A percentile compares a stretch with the other conserved stretches of the same genome.
These are phyloP conservation scores for Pyrrhoderma lamaoense DNA, from an alignment of 1,284 basidiomycete species.

Conservation along the genomic window DNA sequence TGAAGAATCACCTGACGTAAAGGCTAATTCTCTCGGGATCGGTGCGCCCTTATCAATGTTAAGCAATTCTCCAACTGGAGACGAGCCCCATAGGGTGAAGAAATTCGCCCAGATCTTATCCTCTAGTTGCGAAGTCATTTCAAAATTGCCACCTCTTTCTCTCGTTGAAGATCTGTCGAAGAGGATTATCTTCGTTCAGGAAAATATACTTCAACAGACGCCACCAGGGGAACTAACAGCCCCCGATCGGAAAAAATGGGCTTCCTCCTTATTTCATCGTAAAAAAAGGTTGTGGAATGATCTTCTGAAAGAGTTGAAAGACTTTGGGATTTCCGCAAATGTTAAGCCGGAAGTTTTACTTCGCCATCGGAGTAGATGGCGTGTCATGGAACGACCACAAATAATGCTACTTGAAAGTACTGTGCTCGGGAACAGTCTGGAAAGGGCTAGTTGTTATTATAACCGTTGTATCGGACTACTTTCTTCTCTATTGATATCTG, in stretches of 20 bases:
- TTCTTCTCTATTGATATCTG: slow-evolving; percentile 57
- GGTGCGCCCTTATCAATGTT: too few species aligned
- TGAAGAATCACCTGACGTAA: neutral
- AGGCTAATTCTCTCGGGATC: too few species aligned
- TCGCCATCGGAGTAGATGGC: slow-evolving; percentile 54
- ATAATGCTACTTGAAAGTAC: slow-evolving; percentile 25
- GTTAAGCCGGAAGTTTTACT: slow-evolving; percentile 67
- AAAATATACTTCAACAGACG: slow-evolving; percentile 50
- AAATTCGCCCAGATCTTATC: slow-evolving; percentile 42
- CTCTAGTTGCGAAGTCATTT: slow-evolving; percentile 35
- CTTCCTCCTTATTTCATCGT: slow-evolving; percentile 64
- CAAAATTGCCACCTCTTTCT: slow-evolving; percentile 32
- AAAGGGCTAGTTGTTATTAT: slow-evolving; percentile 62
- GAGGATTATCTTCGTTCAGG: slow-evolving; percentile 70
- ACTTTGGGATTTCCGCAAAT: slow-evolving; percentile 68
- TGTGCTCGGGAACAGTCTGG: slow-evolving; percentile 21
- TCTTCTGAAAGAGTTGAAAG: slow-evolving; percentile 83
- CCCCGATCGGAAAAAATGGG: slow-evolving; percentile 66
- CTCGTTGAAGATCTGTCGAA: slow-evolving; percentile 58
- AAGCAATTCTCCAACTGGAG: too few species aligned
- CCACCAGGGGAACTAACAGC: slow-evolving; percentile 45
- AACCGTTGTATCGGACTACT: slow-evolving; percentile 63
- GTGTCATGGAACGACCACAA: slow-evolving; percentile 60
- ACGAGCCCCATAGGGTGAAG: too few species aligned
- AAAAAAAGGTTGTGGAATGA: slow-evolving; percentile 93